Conservation (phyloP, 78 protist species). For the Dictyostelium citrinum region DNA sequence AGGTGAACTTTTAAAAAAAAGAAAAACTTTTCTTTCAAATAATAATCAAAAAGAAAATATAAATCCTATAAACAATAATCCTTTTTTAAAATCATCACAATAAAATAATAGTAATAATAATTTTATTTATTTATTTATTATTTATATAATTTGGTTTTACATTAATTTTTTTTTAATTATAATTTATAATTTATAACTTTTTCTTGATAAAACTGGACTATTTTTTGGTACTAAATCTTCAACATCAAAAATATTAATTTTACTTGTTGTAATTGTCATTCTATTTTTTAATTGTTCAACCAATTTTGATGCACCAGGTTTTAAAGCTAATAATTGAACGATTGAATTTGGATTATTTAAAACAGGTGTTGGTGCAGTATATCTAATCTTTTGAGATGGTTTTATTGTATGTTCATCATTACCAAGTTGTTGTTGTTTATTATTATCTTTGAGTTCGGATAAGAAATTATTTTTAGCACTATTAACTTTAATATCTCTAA, state of each 20-base stretch:
- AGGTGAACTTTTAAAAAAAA: not conserved
- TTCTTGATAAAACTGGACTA: not conserved
- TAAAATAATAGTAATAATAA: not conserved
- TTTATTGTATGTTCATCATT: not conserved
- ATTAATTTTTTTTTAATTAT: not conserved
- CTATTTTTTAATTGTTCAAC: constrained; percentile 41
- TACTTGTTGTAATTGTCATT: not conserved
- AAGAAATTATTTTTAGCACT: constrained; percentile 29
- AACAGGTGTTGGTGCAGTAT: not conserved
- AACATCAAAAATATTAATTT: not conserved
- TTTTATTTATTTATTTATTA: too few species aligned
- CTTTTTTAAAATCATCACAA: not conserved
- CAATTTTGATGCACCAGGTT: constrained; percentile 60
- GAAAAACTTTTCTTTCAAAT: not conserved
- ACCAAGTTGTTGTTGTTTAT: not conserved
- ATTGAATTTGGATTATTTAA: constrained; percentile 22
- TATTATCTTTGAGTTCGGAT: constrained; percentile 1
- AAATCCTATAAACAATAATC: not conserved
- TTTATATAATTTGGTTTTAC: too few species aligned
- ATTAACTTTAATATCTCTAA: constrained; percentile 38
- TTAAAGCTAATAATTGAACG: constrained; percentile 22
- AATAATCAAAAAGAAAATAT: not conserved
- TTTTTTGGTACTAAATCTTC: constrained; percentile 36
- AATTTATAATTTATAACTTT: not conserved
- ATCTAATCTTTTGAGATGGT: not conserved